These are phyloP conservation scores for Ilex paraguariensis DNA, from an alignment of 305 asterid species.

Conservation along the genomic window DNA sequence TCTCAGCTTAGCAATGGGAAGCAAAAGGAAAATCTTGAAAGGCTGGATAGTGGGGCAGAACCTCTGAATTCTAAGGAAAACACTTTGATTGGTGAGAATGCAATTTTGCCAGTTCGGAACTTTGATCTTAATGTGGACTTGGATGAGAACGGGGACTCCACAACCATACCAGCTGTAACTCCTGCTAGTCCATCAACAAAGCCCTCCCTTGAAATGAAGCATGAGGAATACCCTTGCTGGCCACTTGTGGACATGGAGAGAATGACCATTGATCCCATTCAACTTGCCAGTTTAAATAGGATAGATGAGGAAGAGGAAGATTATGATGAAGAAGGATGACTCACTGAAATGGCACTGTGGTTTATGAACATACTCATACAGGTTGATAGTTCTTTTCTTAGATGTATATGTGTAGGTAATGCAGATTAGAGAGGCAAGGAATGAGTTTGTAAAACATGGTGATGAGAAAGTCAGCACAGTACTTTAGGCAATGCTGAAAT, in stretches of 20 bases:
- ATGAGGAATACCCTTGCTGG: conserved; percentile 52
- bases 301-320: conserved; percentile 58
- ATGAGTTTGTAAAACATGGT: too few species aligned
- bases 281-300: conserved; percentile 34
- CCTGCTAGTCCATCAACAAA: conserved; percentile 24
- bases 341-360: conserved; percentile 3
- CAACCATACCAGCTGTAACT: conserved; percentile 20
- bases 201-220: conserved; percentile 24
- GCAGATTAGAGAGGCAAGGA: too few species aligned
- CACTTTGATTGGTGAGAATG: conserved; percentile 13
- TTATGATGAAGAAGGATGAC: conserved; percentile 48
- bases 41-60: conserved; percentile 19
- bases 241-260: conserved; percentile 42
- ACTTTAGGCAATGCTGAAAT: too few species aligned
- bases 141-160: conserved; percentile 38
- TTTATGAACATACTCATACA: background rate
- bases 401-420: too few species aligned
- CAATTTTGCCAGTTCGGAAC: conserved; percentile 32
- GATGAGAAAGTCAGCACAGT: too few species aligned
- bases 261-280: conserved; percentile 43
- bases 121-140: conserved; percentile 65
- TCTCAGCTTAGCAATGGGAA: conserved; percentile 25
- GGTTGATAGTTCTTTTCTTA: background rate
- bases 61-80: conserved; percentile 18
- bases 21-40: conserved; percentile 15